Percentiles rank a stretch among this genome's conserved stretches.
Conservation (phyloP, 2,329 filamentous ascomycete genomes). For the Ceratocystis eucalypticola region DNA sequence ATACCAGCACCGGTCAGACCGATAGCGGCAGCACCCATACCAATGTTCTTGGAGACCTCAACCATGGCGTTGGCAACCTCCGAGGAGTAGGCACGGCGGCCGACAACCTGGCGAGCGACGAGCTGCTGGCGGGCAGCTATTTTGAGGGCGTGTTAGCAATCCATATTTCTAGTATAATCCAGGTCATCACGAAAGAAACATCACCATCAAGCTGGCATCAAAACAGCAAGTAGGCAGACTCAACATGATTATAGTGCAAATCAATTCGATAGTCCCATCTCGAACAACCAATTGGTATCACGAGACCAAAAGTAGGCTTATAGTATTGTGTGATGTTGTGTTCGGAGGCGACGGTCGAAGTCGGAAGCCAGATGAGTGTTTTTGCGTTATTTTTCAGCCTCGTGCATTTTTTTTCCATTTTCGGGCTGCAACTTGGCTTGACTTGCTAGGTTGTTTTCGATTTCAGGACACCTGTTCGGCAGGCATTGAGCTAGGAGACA, state of each 20-base stretch:
- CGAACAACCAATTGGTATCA: conserved; percentile 13
- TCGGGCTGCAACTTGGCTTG: background rate
- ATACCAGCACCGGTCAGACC: conserved; percentile 88
- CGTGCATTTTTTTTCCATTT: background rate
- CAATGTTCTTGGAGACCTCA: conserved; percentile 81
- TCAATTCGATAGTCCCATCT: background rate
- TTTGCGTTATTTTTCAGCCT: conserved; percentile 13
- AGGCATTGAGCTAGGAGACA: background rate
- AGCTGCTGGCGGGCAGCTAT: conserved; percentile 20
- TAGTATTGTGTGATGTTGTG: background rate
- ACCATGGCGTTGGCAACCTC: conserved; percentile 81
- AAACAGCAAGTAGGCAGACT: background rate
- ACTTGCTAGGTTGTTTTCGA: conserved; percentile 7
- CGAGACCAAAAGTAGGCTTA: background rate
- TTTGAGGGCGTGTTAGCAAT: conserved; percentile 13
- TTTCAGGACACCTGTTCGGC: conserved; percentile 18
- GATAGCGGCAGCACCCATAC: conserved; percentile 80
- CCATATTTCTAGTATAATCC: background rate
- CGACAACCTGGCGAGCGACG: conserved; percentile 33
- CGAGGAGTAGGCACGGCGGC: conserved; percentile 68
- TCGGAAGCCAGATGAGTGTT: background rate
- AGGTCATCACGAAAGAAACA: background rate
- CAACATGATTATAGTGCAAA: background rate
- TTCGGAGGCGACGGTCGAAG: conserved; percentile 1
- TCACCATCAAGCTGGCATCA: background rate